A percentile compares a stretch with the other conserved stretches of the same genome.
phyloP scores from a whole-genome alignment of 257 asterid genomes.

The Agastache rugosa region DNA sequence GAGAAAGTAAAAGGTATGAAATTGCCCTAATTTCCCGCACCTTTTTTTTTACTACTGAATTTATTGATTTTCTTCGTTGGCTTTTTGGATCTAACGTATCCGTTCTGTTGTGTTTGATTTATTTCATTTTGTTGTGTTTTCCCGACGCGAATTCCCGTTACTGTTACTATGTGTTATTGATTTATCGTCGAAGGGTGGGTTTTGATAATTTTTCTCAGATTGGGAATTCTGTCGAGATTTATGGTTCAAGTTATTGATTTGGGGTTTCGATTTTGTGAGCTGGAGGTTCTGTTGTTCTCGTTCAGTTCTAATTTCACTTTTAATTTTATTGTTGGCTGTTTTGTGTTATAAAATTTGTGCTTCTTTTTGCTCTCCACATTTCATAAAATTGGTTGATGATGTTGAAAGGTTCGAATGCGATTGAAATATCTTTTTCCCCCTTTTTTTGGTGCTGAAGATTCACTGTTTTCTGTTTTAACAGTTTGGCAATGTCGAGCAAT shows the following conservation, averaged over 20 bases:
- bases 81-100: slow-evolving; percentile 4
- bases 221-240: not conserved
- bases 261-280: not conserved
- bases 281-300: not conserved
- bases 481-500: slow-evolving; percentile 60
- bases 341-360: not conserved
- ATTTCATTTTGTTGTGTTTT: not conserved
- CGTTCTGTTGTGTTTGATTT: not conserved
- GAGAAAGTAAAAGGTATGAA: slow-evolving; percentile 10
- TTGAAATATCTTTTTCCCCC: not conserved
- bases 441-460: not conserved
- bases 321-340: not conserved
- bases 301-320: not conserved
- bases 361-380: not conserved
- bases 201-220: not conserved
- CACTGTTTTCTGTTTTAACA: slow-evolving; percentile 16
- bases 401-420: not conserved
- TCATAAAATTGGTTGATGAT: not conserved
- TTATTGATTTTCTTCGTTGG: not conserved
- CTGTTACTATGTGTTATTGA: not conserved
- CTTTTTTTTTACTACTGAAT: not conserved
- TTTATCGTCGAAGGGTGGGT: not conserved
- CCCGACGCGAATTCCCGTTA: not conserved
- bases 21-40: slow-evolving; percentile 22
- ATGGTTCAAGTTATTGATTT: not conserved